Evolutionary conservation across 2,329 filamentous ascomycete genomes (phyloP).

Genomic region (Diaporthe humulicola): DNA sequence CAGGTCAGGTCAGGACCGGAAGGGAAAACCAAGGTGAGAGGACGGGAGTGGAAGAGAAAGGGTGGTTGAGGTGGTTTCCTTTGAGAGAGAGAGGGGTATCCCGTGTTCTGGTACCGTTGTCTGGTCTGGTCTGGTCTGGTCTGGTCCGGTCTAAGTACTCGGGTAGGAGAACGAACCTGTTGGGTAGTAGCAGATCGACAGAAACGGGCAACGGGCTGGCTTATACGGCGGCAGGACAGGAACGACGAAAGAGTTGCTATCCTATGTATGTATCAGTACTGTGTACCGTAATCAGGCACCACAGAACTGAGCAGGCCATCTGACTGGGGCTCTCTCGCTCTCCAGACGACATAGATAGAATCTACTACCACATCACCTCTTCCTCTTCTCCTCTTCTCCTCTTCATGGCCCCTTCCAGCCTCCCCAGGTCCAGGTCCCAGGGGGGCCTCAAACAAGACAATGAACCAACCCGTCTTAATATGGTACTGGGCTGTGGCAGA

Average conservation of each 20-base stretch:
- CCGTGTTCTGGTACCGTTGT: constrained; percentile 2
- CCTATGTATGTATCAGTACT: background rate
- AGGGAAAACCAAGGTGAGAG: background rate
- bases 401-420: background rate
- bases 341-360: background rate
- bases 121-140: constrained; percentile 23
- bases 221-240: constrained; percentile 7
- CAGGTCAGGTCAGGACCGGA: background rate
- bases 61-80: background rate
- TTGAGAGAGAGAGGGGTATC: constrained; percentile 23
- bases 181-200: constrained; percentile 11
- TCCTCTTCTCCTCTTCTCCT: background rate
- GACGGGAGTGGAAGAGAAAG: background rate
- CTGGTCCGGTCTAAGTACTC: constrained; percentile 6
- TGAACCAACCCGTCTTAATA: constrained; percentile 4
- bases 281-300: background rate
- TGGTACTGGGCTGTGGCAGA: constrained; percentile 14
- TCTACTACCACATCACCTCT: background rate
- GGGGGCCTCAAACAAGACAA: constrained; percentile 11
- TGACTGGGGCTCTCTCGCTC: background rate
- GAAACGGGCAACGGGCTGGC: constrained; percentile 8
- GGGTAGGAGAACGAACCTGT: constrained; percentile 3
- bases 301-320: background rate
- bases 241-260: too few species aligned
- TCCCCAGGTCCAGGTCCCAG: background rate